phyloP scores from a whole-genome alignment of 2,329 filamentous ascomycete species.

The Parastagonospora avenae region DNA sequence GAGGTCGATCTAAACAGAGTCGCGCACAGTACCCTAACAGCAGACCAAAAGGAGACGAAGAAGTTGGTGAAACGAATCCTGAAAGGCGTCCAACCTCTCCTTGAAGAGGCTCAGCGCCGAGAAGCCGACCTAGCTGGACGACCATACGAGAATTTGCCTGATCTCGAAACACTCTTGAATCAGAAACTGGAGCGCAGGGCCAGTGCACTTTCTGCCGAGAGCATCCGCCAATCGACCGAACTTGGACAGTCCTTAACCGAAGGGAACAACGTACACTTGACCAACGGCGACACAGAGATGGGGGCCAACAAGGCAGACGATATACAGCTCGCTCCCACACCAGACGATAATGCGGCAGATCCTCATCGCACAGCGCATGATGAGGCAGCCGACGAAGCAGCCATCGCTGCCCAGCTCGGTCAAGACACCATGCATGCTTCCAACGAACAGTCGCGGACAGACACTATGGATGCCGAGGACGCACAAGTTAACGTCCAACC shows the following conservation, averaged over 20 bases:
- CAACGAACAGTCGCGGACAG: conserved; percentile 14
- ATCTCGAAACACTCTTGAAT: conserved; percentile 76
- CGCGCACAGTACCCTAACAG: conserved; percentile 48
- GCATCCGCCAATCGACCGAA: conserved; percentile 30
- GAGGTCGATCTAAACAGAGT: conserved; percentile 50
- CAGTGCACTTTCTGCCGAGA: conserved; percentile 39
- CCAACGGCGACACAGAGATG: conserved; percentile 18
- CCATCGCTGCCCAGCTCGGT: conserved; percentile 42
- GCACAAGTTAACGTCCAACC: conserved; percentile 47
- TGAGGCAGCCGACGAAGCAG: conserved; percentile 43
- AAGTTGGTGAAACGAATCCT: conserved; percentile 89
- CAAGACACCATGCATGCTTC: conserved; percentile 34
- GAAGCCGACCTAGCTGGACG: conserved; percentile 81
- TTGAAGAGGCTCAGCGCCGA: conserved; percentile 76
- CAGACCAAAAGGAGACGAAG: conserved; percentile 79
- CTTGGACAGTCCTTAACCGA: conserved; percentile 12
- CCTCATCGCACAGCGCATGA: conserved; percentile 33
- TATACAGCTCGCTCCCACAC: conserved; percentile 41
- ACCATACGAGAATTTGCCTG: conserved; percentile 71
- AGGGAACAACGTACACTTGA: conserved; percentile 12
- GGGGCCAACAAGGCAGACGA: conserved; percentile 21
- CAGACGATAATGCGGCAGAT: conserved; percentile 40
- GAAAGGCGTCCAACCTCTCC: conserved; percentile 76
- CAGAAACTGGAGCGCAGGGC: conserved; percentile 62
- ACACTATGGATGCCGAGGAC: conserved; percentile 28